Conservation (phyloP, 2,329 filamentous ascomycete genomes). For the Elsinoe fawcettii region DNA sequence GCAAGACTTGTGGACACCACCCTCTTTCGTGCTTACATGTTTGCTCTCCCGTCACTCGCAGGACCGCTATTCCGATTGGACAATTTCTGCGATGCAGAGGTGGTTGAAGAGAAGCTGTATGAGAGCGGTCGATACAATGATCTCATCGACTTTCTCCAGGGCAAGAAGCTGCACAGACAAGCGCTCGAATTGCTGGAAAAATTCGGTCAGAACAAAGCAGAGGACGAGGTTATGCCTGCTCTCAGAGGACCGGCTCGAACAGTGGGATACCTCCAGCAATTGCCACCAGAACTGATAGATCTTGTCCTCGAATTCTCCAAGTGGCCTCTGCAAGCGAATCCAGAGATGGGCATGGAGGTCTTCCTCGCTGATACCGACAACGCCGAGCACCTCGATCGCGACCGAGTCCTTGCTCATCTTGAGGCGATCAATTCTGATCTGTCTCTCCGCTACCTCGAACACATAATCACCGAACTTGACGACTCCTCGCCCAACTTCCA, state of each 20-base stretch:
- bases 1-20: conserved; percentile 88
- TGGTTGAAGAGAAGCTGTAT: conserved; percentile 86
- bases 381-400: conserved; percentile 76
- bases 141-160: conserved; percentile 93
- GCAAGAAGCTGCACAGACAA: conserved; percentile 84
- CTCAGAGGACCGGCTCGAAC: conserved; percentile 78
- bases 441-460: conserved; percentile 77
- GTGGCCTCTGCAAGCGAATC: conserved; percentile 71
- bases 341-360: conserved; percentile 77
- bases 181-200: conserved; percentile 73
- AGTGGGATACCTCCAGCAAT: conserved; percentile 78
- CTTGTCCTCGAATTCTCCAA: conserved; percentile 84
- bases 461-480: conserved; percentile 79
- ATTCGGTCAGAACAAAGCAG: conserved; percentile 58
- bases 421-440: conserved; percentile 60
- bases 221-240: conserved; percentile 40
- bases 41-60: conserved; percentile 73
- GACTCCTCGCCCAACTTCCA: conserved; percentile 83
- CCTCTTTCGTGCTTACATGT: conserved; percentile 92
- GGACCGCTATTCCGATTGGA: conserved; percentile 88
- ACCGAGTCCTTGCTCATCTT: conserved; percentile 67
- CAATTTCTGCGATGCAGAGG: conserved; percentile 93
- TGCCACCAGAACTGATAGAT: conserved; percentile 81
- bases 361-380: conserved; percentile 93
- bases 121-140: conserved; percentile 85